A percentile compares a stretch with the other conserved stretches of the same genome.
Evolutionary conservation across 306 rosid genomes (phyloP).

Genomic region (Amphicarpaea edgeworthii): DNA sequence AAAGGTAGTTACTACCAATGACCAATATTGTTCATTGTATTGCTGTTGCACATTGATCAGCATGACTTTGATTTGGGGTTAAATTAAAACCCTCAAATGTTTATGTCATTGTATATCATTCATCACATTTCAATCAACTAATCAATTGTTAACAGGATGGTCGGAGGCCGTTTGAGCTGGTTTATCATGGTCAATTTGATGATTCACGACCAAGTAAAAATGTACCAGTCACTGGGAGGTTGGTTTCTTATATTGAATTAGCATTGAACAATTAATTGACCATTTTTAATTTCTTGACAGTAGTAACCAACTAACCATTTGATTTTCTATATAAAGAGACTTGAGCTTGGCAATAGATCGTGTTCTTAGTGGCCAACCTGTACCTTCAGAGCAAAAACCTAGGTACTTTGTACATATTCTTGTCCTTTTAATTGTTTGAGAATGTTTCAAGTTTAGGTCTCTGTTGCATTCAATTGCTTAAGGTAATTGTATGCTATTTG

Average conservation of each 20-base stretch:
- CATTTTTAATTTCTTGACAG: slow-evolving; percentile 36
- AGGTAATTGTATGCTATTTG: slow-evolving; percentile 37
- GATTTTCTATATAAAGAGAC: slow-evolving; percentile 55
- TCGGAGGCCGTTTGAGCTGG: slow-evolving; percentile 94
- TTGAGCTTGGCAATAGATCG: slow-evolving; percentile 84
- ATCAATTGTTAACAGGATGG: slow-evolving; percentile 71
- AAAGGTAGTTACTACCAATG: slow-evolving; percentile 61
- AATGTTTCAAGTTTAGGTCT: slow-evolving; percentile 30
- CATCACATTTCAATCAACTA: slow-evolving; percentile 17
- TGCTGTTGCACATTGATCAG: slow-evolving; percentile 33
- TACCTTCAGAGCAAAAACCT: slow-evolving; percentile 70
- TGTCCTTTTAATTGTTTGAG: slow-evolving; percentile 38
- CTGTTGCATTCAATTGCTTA: slow-evolving; percentile 32
- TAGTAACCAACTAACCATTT: slow-evolving; percentile 48
- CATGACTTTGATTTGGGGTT: slow-evolving; percentile 23
- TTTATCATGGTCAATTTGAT: slow-evolving; percentile 94
- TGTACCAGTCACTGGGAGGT: slow-evolving; percentile 91
- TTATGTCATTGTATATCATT: slow-evolving; percentile 24
- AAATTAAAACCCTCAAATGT: slow-evolving; percentile 16
- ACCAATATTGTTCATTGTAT: not conserved
- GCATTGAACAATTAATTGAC: slow-evolving; percentile 11
- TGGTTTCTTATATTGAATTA: slow-evolving; percentile 44
- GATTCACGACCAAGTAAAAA: slow-evolving; percentile 89
- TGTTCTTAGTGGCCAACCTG: slow-evolving; percentile 86
- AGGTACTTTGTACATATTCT: slow-evolving; percentile 54